Conservation (phyloP, 2,329 filamentous ascomycete species). For the Pseudogymnoascus sp. region DNA sequence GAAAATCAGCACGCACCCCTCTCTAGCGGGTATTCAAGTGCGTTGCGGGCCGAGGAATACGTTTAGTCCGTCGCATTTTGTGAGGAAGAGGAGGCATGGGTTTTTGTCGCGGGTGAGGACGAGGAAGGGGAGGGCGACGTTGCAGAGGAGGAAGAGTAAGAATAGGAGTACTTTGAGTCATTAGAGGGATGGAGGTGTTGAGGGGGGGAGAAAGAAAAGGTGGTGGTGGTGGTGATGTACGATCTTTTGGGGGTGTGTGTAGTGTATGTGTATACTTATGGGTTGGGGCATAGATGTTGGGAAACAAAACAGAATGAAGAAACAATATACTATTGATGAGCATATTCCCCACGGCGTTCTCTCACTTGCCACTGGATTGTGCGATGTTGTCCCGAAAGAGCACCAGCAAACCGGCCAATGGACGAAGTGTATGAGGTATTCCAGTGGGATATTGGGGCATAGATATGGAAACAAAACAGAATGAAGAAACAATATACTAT, state of each 20-base stretch:
- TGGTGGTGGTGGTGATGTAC: background rate
- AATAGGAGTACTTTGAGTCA: slow-evolving; percentile 28
- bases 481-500: background rate
- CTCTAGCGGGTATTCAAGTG: slow-evolving; percentile 23
- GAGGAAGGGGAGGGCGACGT: slow-evolving; percentile 24
- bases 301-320: background rate
- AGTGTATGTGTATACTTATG: background rate
- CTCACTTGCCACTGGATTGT: too few relatives aligned
- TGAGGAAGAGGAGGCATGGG: slow-evolving; percentile 29
- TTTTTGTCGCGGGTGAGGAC: slow-evolving; percentile 27
- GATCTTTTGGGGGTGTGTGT: background rate
- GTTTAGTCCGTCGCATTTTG: slow-evolving; percentile 29
- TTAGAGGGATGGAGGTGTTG: slow-evolving; percentile 13
- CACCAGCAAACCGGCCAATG: background rate
- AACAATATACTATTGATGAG: background rate
- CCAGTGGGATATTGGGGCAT: background rate
- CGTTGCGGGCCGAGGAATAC: slow-evolving; percentile 28
- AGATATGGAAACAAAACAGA: background rate
- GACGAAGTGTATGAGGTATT: background rate
- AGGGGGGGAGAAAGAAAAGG: background rate
- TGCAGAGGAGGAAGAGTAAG: slow-evolving; percentile 26
- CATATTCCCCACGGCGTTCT: background rate
- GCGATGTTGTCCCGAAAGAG: background rate
- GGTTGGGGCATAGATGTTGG: background rate
- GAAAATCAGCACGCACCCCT: slow-evolving; percentile 26